These are phyloP conservation scores for Ganoderma sinense DNA, from an alignment of 1,284 basidiomycete genomes.

Conservation along the genomic window DNA sequence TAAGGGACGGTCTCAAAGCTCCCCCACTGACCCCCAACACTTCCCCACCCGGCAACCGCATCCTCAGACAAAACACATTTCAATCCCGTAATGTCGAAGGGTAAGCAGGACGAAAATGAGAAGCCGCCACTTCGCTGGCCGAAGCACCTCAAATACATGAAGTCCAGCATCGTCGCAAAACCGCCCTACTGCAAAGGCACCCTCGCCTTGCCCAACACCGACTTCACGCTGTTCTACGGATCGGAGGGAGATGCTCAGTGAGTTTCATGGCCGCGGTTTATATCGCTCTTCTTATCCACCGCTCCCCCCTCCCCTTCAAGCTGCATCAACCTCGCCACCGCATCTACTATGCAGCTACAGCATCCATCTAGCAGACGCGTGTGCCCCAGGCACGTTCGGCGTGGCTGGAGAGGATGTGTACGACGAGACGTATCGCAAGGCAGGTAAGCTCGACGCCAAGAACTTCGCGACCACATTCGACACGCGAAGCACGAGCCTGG, in stretches of 20 bases:
- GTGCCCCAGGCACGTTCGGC: constrained; percentile 36
- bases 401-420: constrained; percentile 27
- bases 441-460: constrained; percentile 34
- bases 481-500: constrained; percentile 31
- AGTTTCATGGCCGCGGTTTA: background rate
- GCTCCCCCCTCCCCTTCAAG: background rate
- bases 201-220: constrained; percentile 7
- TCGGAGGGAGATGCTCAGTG: constrained; percentile 18
- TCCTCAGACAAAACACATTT: too few relatives aligned
- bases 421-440: constrained; percentile 38
- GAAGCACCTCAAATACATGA: background rate
- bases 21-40: too few relatives aligned
- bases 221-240: constrained; percentile 29
- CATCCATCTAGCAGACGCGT: constrained; percentile 25
- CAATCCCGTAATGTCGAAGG: background rate
- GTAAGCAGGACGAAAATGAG: background rate
- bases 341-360: constrained; percentile 15
- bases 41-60: too few relatives aligned
- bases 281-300: background rate
- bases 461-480: constrained; percentile 40
- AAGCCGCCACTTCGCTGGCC: background rate
- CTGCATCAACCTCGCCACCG: constrained; percentile 15
- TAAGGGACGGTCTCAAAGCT: too few relatives aligned
- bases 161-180: constrained; percentile 3
- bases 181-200: constrained; percentile 28